Evolutionary conservation across 2,329 filamentous ascomycete species (phyloP), one percentile per base, ranked within the genome.

Genomic region (Colletotrichum melonis): DNA sequence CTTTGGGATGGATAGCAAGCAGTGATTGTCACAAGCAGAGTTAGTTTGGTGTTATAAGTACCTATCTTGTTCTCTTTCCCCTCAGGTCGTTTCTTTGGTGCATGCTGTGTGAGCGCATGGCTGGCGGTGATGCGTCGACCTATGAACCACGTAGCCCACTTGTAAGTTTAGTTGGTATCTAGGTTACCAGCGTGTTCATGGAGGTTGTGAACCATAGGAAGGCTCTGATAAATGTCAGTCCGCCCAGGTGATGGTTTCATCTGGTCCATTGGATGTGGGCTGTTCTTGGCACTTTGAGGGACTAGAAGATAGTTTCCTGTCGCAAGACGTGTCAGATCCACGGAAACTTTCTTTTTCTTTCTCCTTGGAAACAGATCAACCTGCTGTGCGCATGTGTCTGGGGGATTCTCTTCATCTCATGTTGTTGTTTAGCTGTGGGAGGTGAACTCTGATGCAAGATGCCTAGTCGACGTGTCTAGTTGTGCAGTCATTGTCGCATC

Each of bases 1-100:
- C 32, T 63, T 65, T 69, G 72, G 72, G 67, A 66, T 73, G 70
- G 70, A 70, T 73, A 73, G 70, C 70, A 73, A 73, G 70, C 70
- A 73, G 70, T 70, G 60, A 70, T 73, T 73, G 67, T 70, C 60
- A 65, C 62, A 70, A 70, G 60, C 67, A 70, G 70, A 64, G 68
- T 65, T 65, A 70, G 67, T 70, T 62, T 46, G 67, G 60, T 70
- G 60, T 70, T 72, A 64, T 58, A 35, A 46, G 46, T 38, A 49
- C 42, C 42, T 49, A 65, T 69, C 60, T 66, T 46, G 54, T 65
- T 58, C 49, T 42, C 57, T 24, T 70, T 30, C 38, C 24, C 11
- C 28, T 24, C 26, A 26, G 26, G 26, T 26, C 46, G 54, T 16
- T 26, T 58, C 52, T n/a, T 46, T 11, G 24, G 59, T 22, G 38